A percentile compares a stretch with the other conserved stretches of the same genome.
Evolutionary conservation across 2,329 filamentous ascomycete species (phyloP).

Genomic region (Sporothrix variecibatus): DNA sequence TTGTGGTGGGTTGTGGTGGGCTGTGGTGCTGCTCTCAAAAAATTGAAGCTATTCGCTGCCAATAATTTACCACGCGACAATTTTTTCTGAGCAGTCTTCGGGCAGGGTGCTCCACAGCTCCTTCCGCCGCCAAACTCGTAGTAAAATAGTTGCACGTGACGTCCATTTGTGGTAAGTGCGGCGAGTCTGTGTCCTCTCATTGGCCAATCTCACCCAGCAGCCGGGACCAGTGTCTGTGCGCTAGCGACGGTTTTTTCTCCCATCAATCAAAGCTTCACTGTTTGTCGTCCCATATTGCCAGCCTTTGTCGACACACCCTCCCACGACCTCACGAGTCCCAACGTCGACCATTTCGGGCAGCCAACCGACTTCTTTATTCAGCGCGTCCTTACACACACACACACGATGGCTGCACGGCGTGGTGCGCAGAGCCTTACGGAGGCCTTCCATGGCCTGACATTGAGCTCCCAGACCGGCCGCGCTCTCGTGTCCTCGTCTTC

Average conservation of each 20-base stretch:
- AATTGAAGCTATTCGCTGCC: slow-evolving; percentile 20
- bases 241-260: slow-evolving; percentile 21
- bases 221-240: not conserved
- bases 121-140: not conserved
- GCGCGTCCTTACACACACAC: not conserved
- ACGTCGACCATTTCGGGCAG: not conserved
- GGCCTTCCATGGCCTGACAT: slow-evolving; percentile 25
- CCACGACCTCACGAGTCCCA: not conserved
- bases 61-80: slow-evolving; percentile 24
- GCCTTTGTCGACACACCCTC: not conserved
- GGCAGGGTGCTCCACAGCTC: not conserved
- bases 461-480: slow-evolving; percentile 19
- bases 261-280: not conserved
- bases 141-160: not conserved
- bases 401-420: slow-evolving; percentile 29
- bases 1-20: not conserved
- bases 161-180: not conserved
- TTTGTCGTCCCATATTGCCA: not conserved
- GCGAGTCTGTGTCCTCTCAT: not conserved
- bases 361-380: not conserved
- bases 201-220: not conserved
- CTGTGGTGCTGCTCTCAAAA: not conserved
- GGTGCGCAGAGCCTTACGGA: slow-evolving; percentile 27
- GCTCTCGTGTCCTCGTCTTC: not conserved
- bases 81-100: slow-evolving; percentile 11